A percentile compares a stretch with the other conserved stretches of the same genome.
phyloP scores from a whole-genome alignment of 2,329 filamentous ascomycete genomes.

The Stemphylium beticola region DNA sequence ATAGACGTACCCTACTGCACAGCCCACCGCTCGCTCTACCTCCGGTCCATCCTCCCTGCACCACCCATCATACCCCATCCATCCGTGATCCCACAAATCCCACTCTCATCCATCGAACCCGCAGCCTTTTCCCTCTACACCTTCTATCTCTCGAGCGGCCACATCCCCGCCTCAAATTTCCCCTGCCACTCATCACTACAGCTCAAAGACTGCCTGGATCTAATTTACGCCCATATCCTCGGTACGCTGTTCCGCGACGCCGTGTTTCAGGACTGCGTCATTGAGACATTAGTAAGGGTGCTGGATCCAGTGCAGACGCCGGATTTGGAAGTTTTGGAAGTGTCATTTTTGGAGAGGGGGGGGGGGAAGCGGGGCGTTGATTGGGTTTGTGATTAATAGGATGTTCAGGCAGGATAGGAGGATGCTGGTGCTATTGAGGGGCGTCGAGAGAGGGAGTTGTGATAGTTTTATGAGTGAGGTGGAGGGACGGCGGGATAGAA shows the following conservation, averaged over 20 bases:
- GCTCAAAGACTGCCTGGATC: conserved; percentile 15
- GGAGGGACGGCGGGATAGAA: neutral
- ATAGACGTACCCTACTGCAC: conserved; percentile 5
- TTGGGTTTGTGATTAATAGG: conserved; percentile 8
- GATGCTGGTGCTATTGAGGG: conserved; percentile 17
- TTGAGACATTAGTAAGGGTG: conserved; percentile 7
- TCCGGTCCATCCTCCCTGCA: conserved; percentile 7
- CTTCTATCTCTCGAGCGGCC: conserved; percentile 11
- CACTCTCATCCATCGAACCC: conserved; percentile 13
- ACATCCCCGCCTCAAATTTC: neutral
- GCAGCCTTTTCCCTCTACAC: conserved; percentile 22
- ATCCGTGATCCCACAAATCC: neutral
- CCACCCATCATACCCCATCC: neutral
- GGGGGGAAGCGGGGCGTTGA: conserved; percentile 2
- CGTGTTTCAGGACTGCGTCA: conserved; percentile 21
- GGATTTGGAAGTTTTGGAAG: conserved; percentile 10
- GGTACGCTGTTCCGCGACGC: conserved; percentile 17
- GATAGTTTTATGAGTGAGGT: neutral
- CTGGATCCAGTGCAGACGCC: conserved; percentile 10
- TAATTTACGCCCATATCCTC: conserved; percentile 26
- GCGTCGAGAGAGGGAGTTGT: neutral
- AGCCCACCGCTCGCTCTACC: conserved; percentile 14
- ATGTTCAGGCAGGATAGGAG: conserved; percentile 19
- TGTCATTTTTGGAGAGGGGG: conserved; percentile 12
- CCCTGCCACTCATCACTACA: neutral